These are phyloP conservation scores for Mycena floridula DNA, from an alignment of 768 basidiomycete genomes.

Conservation along the genomic window DNA sequence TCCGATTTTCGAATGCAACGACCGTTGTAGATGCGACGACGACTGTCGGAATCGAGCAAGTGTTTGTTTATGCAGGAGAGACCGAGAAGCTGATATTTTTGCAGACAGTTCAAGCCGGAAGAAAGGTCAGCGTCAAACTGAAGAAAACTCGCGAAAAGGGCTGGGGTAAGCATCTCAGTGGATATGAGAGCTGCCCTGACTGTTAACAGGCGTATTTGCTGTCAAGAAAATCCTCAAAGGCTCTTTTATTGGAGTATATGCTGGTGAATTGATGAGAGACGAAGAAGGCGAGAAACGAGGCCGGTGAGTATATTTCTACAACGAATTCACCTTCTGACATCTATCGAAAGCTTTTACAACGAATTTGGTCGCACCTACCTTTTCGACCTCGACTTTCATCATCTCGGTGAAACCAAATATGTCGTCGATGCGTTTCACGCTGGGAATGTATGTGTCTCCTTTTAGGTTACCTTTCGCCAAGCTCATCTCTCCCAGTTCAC, in stretches of 20 bases:
- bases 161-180: slow-evolving; percentile 55
- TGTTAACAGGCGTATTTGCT: slow-evolving; percentile 60
- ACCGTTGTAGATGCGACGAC: slow-evolving; percentile 72
- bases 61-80: slow-evolving; percentile 21
- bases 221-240: slow-evolving; percentile 58
- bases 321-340: background rate
- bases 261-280: slow-evolving; percentile 77
- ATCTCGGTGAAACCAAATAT: slow-evolving; percentile 49
- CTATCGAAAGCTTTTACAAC: slow-evolving; percentile 56
- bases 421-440: slow-evolving; percentile 85
- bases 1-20: slow-evolving; percentile 86
- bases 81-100: slow-evolving; percentile 20
- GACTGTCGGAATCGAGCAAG: slow-evolving; percentile 83
- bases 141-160: slow-evolving; percentile 72
- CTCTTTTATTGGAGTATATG: slow-evolving; percentile 77
- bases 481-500: slow-evolving; percentile 57
- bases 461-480: slow-evolving; percentile 2
- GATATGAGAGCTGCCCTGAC: background rate
- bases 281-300: slow-evolving; percentile 64
- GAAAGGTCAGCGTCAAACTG: slow-evolving; percentile 57
- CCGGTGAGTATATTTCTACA: slow-evolving; percentile 32
- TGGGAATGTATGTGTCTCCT: slow-evolving; percentile 57
- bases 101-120: slow-evolving; percentile 76
- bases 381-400: slow-evolving; percentile 76
- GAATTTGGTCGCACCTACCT: slow-evolving; percentile 71